These are phyloP conservation scores for Kondoa subrosea DNA, from an alignment of 768 basidiomycete genomes.

Conservation along the genomic window DNA sequence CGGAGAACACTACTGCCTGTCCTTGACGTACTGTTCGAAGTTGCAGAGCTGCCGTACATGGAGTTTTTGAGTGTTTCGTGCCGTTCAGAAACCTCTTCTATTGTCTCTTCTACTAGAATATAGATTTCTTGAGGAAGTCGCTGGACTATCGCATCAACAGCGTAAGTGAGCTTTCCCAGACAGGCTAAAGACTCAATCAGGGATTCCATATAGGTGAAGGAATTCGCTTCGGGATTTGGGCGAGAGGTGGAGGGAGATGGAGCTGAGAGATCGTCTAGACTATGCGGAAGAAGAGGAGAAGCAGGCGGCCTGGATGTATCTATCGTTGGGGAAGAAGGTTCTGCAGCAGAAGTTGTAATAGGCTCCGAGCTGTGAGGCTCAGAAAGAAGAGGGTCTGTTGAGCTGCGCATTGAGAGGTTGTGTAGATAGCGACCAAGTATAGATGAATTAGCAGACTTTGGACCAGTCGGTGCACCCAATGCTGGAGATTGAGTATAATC, in stretches of 20 bases:
- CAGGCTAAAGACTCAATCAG: constrained; percentile 83
- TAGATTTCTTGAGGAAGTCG: constrained; percentile 70
- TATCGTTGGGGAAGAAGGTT: neutral
- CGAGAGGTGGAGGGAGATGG: neutral
- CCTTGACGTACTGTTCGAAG: too few species aligned
- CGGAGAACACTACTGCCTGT: too few species aligned
- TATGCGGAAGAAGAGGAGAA: neutral
- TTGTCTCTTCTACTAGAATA: constrained; percentile 61
- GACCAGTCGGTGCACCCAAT: constrained; percentile 11
- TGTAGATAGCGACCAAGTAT: constrained; percentile 33
- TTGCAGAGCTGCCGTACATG: neutral
- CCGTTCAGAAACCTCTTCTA: constrained; percentile 82
- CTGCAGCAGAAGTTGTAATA: neutral
- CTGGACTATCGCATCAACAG: constrained; percentile 66
- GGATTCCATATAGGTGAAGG: constrained; percentile 81
- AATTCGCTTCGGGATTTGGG: constrained; percentile 72
- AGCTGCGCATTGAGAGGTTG: constrained; percentile 30
- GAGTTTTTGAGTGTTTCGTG: constrained; percentile 34
- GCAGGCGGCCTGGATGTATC: neutral
- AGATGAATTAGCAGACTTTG: constrained; percentile 19
- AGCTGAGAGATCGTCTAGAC: neutral
- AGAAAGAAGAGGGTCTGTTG: constrained; percentile 32
- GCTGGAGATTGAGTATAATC: constrained; percentile 12
- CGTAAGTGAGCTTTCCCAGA: constrained; percentile 68
- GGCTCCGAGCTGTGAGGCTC: constrained; percentile 18